phyloP scores from a whole-genome alignment of 768 basidiomycete genomes.

The Boletus tylopilopsis region DNA sequence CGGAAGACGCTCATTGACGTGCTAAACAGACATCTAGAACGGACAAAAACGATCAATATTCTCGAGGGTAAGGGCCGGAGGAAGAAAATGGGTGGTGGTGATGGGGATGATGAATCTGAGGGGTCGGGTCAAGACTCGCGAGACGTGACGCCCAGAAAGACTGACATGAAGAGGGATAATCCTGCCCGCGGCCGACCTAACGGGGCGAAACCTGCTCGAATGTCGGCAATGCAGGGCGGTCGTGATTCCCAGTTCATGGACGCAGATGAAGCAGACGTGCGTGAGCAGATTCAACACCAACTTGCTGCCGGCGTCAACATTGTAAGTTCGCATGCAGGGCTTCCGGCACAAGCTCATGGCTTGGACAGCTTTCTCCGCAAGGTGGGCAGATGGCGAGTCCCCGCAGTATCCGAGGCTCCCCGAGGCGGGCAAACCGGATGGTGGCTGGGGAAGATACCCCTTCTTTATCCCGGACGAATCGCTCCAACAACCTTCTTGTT shows the following conservation, averaged over 20 bases:
- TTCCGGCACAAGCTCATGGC: constrained; percentile 11
- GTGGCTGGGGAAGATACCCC: constrained; percentile 37
- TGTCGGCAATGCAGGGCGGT: constrained; percentile 43
- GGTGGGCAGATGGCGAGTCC: constrained; percentile 59
- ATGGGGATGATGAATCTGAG: constrained; percentile 34
- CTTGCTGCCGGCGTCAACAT: constrained; percentile 70
- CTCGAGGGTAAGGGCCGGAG: constrained; percentile 65
- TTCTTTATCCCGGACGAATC: constrained; percentile 37
- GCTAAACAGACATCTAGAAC: constrained; percentile 78
- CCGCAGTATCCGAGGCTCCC: constrained; percentile 67
- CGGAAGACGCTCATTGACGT: constrained; percentile 76
- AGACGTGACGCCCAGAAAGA: constrained; percentile 57
- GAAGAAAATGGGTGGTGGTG: constrained; percentile 29
- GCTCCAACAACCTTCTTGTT: constrained; percentile 40
- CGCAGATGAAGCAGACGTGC: constrained; percentile 77
- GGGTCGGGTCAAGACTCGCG: constrained; percentile 46
- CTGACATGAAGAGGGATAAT: constrained; percentile 39
- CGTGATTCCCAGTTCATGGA: constrained; percentile 85
- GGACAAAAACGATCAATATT: constrained; percentile 79
- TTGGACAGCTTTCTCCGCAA: constrained; percentile 57
- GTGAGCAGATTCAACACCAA: constrained; percentile 85
- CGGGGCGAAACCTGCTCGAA: constrained; percentile 32
- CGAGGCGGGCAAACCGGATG: constrained; percentile 47
- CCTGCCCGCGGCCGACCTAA: constrained; percentile 30
- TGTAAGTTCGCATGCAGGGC: constrained; percentile 38